Evolutionary conservation across 2,329 filamentous ascomycete genomes (phyloP), one percentile per base, ranked within the genome.

Genomic region (Zasmidium angulare): DNA sequence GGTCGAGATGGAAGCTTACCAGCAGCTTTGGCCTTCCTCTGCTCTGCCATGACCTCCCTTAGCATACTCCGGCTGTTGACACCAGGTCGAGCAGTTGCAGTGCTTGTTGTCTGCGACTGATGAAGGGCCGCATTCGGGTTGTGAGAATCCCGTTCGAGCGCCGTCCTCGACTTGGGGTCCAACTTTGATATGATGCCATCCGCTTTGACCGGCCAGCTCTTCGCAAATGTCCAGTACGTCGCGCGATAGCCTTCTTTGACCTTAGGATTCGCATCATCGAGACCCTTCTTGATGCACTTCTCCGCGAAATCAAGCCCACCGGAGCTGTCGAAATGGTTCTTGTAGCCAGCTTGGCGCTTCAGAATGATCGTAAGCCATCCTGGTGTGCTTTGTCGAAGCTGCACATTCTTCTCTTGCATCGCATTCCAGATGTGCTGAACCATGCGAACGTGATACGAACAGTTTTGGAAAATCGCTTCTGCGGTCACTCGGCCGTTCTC

Each of bases 401-500:
- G 89, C 1, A 93, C 88, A 71, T 97, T 98, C 79, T 97, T 98
- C 78, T 99, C 93, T 72, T 96, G 89, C 63, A 85, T 89, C 22
- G 93, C 93, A 55, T 80, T 78, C 79, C 87, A 90, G 50, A 98
- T 81, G 69, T 98, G 93, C 73, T 96, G 90, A 81, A 97, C 84
- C 63, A 97, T 82, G 24, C 92, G 88, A 60, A 82, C 79, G 62
- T 84, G 93, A 76, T 93, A 98, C 0, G 92, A 88, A 26, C 89
- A 89, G 67, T 89, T 87, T 63, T 86, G 84, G 63, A 98, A 84
- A 54, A 99, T 87, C 20, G 82, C 86, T 65, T 95, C 88, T n/a
- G 96, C 87, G 0, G 90, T 91, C 17, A 79, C 74, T 70, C 96
- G 93, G 54, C 90, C 93, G 64, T 89, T 88, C 69, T 96, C 88